Percentiles rank a stretch among this genome's conserved stretches.
Conservation (phyloP, 371 early-diverging fungal species). For the Entomophthora muscae region DNA sequence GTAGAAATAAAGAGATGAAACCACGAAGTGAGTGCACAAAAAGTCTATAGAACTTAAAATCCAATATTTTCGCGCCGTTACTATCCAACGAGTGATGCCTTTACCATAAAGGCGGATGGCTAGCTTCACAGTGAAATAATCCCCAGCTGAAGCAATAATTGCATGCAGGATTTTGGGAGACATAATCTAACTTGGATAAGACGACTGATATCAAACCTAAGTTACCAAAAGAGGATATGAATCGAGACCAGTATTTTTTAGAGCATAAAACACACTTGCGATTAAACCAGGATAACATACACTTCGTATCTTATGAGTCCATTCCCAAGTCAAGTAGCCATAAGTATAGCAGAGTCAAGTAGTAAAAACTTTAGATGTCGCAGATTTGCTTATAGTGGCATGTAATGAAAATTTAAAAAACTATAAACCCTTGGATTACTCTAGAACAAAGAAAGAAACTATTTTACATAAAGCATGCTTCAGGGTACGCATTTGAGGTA, state of each 20-base stretch:
- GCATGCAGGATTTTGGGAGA: slow-evolving; percentile 56
- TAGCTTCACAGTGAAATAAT: slow-evolving; percentile 51
- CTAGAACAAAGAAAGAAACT: not conserved
- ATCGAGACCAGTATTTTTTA: slow-evolving; percentile 27
- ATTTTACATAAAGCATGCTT: no score
- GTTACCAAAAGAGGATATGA: not conserved
- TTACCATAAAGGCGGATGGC: slow-evolving; percentile 32
- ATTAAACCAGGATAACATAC: slow-evolving; percentile 67
- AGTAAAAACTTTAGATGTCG: slow-evolving; percentile 6
- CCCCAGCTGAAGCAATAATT: slow-evolving; percentile 45
- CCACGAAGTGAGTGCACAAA: slow-evolving; percentile 56
- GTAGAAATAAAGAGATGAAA: slow-evolving; percentile 57
- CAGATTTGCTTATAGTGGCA: not conserved
- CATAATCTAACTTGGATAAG: not conserved
- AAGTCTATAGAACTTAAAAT: slow-evolving; percentile 27
- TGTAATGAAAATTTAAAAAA: slow-evolving; percentile 9
- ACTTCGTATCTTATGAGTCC: slow-evolving; percentile 53
- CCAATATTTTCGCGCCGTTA: slow-evolving; percentile 23
- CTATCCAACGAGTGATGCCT: slow-evolving; percentile 35
- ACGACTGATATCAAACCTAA: not conserved
- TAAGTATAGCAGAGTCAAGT: slow-evolving; percentile 19
- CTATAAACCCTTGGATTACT: not conserved
- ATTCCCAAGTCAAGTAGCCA: slow-evolving; percentile 88
- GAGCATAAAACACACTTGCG: slow-evolving; percentile 16
- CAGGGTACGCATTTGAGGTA: no score